Evolutionary conservation across 331 rosid genomes (phyloP), one percentile per base, ranked within the genome.

Genomic region (Erythrophleum ivorense): DNA sequence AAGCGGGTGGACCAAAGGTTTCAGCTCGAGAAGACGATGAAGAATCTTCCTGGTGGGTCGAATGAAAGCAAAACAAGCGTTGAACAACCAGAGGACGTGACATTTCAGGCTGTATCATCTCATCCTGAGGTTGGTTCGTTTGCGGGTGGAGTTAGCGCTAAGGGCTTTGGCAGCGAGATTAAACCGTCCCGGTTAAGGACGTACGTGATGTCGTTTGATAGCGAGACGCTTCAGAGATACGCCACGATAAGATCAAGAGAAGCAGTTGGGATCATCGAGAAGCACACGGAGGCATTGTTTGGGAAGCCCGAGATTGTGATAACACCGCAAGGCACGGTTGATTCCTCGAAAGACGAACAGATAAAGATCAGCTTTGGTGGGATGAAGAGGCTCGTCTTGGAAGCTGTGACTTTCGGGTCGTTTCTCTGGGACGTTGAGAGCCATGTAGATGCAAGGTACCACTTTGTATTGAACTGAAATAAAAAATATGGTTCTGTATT

Each of bases 321-420:
- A 53, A 91, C 92, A 6, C 93, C 88, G 24, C 82, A 88, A 68
- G 94, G 95, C 48, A 80, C 91, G 15, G 78, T 92, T 72, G 94
- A 93, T 88, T 71, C 91, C 82, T 89, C 94, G 6, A 86, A 92
- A 74, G 97, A 92, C 48, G 94, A 94, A 72, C 86, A 70, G 50
- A 80, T 89, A 83, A 88, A 84, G 84, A 90, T 92, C 60, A 94
- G 97, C 92, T 91, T 94, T 76, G 94, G 91, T 19, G 92, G 97
- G 77, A 81, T 94, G 85, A 92, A 85, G 89, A 87, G 92, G 79
- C 90, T 92, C 48, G 91, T 94, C 70, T 75, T 94, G 85, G 98
- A 94, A 81, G 97, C 98, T 80, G 97, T 91, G 55, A 92, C 97
- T 48, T 94, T 91, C 64, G 97, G n/a, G n/a, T n/a, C n/a, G n/a